These are phyloP conservation scores for Dothidotthia symphoricarpi DNA, from an alignment of 2,329 filamentous ascomycete species.

Conservation along the genomic window DNA sequence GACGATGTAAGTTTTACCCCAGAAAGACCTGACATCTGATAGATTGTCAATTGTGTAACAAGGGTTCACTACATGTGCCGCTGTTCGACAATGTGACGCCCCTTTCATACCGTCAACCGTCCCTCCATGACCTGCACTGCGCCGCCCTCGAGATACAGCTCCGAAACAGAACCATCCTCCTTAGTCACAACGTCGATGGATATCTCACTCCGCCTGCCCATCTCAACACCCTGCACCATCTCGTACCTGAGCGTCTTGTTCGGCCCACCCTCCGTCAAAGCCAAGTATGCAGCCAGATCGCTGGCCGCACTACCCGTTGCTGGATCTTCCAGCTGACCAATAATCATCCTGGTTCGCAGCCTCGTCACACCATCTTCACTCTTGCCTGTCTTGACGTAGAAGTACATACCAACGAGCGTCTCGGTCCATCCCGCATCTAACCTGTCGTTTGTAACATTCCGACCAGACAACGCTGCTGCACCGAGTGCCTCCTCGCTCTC, in stretches of 20 bases:
- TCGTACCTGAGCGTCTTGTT: slow-evolving; percentile 40
- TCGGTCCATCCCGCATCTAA: slow-evolving; percentile 53
- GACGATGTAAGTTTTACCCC: slow-evolving; percentile 8
- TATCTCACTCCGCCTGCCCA: slow-evolving; percentile 53
- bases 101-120: slow-evolving; percentile 21
- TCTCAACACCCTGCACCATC: slow-evolving; percentile 53
- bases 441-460: slow-evolving; percentile 32
- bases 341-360: slow-evolving; percentile 63
- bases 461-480: slow-evolving; percentile 38
- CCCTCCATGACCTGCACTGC: slow-evolving; percentile 45
- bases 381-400: slow-evolving; percentile 53
- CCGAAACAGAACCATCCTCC: slow-evolving; percentile 38
- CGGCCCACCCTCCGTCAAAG: slow-evolving; percentile 41
- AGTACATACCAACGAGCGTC: slow-evolving; percentile 58
- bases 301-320: slow-evolving; percentile 54
- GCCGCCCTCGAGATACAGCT: slow-evolving; percentile 45
- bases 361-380: slow-evolving; percentile 24
- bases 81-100: no score
- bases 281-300: slow-evolving; percentile 47
- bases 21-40: slow-evolving; percentile 7
- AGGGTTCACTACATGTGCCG: no score
- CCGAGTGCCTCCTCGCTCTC: slow-evolving; percentile 59
- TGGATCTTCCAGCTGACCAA: slow-evolving; percentile 49
- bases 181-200: slow-evolving; percentile 47
- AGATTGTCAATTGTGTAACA: slow-evolving; percentile 12